Base-by-base conservation (phyloP, 345 rosid species). In the Cardamine resedifolia region DNA sequence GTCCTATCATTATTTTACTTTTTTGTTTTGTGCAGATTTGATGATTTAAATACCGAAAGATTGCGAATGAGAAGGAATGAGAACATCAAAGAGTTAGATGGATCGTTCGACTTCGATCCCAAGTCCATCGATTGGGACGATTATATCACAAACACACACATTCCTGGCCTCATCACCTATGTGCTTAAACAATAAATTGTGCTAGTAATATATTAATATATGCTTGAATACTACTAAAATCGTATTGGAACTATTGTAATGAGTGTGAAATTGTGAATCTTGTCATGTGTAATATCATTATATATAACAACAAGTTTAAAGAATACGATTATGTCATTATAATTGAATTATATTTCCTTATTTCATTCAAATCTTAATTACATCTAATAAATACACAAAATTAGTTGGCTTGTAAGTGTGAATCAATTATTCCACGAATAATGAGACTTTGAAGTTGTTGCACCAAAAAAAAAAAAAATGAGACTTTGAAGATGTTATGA, bases 151-250 rank as follows among this genome's bases (percentile, higher is more conserved):
- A 81, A 83, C 16, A 72, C 43, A 53, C 96, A 91, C 63, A 64
- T 91, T 58, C 95, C 96, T 34, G 96, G 97, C 7, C 67, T 91
- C 26, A 77, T 82, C 4, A 85, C 83, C 45, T 66, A 85, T 41
- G 86, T 72, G n/a, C 82, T 87, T 47, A 87, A 85, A 67, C 84
- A 83, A 78, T 71, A 56, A 68, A 31, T 43, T 21, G 5, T 15
- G 6, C 4, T 48, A 57, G 14, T 20, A 41, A 27, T 53, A 9
- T 38, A 15, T 34, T 47, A 34, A n/a, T 33, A 66, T 56, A n/a
- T n/a, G n/a, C n/a, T 58, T 58, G 27, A 2, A 20, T 20, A n/a
- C 18, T 51, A 28, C 9, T 53, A 64, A 30, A 10, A 24, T 55
- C n/a, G 48, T 63, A 31, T 56, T 56, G 55, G 26, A 57, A 57